Conservation (phyloP, 225 moss, liverwort and hornwort species). For the Lunularia cruciata region DNA sequence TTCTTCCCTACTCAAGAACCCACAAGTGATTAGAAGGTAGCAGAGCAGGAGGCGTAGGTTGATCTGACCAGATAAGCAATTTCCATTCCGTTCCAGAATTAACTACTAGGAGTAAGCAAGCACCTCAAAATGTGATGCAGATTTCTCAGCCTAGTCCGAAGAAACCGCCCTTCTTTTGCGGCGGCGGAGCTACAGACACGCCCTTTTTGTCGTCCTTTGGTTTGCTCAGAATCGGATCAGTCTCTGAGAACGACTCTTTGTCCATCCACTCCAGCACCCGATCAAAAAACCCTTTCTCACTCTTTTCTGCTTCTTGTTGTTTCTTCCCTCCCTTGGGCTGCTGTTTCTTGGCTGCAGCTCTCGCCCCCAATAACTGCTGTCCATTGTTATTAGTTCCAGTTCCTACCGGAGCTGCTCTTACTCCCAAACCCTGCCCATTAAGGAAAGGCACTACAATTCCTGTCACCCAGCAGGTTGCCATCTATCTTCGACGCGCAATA, state of each 20-base stretch:
- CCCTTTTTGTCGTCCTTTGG: constrained; percentile 23
- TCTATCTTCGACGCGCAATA: background rate
- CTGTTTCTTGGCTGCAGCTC: constrained; percentile 19
- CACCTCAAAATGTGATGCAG: background rate
- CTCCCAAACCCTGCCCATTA: constrained; percentile 24
- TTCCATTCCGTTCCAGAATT: no score
- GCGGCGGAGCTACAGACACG: background rate
- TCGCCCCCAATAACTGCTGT: constrained; percentile 28
- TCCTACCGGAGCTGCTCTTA: no score
- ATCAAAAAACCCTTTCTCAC: constrained; percentile 24
- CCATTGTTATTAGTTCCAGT: no score
- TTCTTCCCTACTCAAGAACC: no score
- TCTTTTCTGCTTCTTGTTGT: constrained; percentile 23
- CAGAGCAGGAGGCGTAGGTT: no score
- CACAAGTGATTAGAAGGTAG: background rate
- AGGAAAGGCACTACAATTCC: constrained; percentile 35
- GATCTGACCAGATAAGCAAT: no score
- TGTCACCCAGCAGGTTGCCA: constrained; percentile 34
- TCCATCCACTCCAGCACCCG: constrained; percentile 40
- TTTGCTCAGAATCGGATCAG: constrained; percentile 36
- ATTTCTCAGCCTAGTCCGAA: constrained; percentile 2
- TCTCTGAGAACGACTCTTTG: constrained; percentile 37
- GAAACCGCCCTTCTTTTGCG: constrained; percentile 33
- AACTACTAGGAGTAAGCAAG: background rate
- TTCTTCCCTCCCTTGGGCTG: constrained; percentile 14